phyloP scores from a whole-genome alignment of 805 yeast genomes.

The Monosporozyma yasuniensis region DNA sequence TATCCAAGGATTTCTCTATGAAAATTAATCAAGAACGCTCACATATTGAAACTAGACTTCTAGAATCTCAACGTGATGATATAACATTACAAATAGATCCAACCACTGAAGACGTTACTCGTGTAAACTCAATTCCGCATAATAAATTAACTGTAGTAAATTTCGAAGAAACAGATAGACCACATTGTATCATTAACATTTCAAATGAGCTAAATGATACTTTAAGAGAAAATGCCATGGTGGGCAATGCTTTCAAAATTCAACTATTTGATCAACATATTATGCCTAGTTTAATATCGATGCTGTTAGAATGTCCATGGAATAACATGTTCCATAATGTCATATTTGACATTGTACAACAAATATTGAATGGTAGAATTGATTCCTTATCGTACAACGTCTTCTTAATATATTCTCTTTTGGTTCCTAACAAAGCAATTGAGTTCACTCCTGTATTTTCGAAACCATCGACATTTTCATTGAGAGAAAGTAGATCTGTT shows the following conservation, averaged over 20 bases:
- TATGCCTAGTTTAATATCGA: constrained; percentile 54
- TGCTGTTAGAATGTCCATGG: constrained; percentile 88
- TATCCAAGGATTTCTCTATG: constrained; percentile 56
- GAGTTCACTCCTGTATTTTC: constrained; percentile 7
- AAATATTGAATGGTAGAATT: constrained; percentile 78
- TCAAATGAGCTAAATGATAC: constrained; percentile 5
- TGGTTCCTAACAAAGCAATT: constrained; percentile 16
- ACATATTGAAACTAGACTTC: constrained; percentile 35
- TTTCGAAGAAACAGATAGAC: constrained; percentile 1
- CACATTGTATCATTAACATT: not conserved
- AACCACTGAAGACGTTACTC: not conserved
- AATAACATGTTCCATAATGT: constrained; percentile 95
- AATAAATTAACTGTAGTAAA: not conserved
- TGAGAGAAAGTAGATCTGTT: constrained; percentile 52
- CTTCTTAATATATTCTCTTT: constrained; percentile 42
- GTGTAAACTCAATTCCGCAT: not conserved
- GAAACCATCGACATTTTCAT: not conserved
- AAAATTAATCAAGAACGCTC: constrained; percentile 63
- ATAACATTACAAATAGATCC: not conserved
- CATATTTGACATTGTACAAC: constrained; percentile 93
- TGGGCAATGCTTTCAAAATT: constrained; percentile 83
- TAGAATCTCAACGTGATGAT: constrained; percentile 28
- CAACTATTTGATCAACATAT: constrained; percentile 68
- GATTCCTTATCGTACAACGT: constrained; percentile 73
- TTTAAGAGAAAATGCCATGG: constrained; percentile 52